Evolutionary conservation across 1,284 basidiomycete species (phyloP).

Genomic region (Polyporus tsugae): DNA sequence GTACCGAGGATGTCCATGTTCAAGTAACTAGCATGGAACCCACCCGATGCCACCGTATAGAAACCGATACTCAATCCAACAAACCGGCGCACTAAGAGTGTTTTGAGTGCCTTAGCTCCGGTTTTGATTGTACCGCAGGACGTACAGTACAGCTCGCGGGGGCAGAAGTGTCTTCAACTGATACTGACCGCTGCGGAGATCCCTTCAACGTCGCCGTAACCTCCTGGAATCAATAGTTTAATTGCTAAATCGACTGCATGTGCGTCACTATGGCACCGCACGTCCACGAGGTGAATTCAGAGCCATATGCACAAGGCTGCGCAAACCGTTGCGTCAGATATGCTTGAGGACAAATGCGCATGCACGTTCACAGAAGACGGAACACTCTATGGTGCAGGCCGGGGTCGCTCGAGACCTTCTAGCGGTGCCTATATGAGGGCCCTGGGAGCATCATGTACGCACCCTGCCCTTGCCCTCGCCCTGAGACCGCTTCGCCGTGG

Average conservation of each 20-base stretch:
- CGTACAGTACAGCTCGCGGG: not conserved
- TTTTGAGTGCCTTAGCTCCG: not conserved
- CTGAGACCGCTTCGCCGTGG: not conserved
- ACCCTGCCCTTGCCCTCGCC: not conserved
- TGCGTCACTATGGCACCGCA: not conserved
- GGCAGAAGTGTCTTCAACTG: not conserved
- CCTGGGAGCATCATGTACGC: not conserved
- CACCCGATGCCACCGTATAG: not conserved
- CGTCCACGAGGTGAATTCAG: not conserved
- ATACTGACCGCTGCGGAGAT: not conserved
- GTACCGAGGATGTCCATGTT: not conserved
- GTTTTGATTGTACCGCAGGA: not conserved
- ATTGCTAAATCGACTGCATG: not conserved
- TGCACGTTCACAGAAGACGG: not conserved
- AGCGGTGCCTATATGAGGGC: not conserved
- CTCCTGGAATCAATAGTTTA: slow-evolving; percentile 1
- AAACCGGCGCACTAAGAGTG: not conserved
- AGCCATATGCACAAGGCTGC: not conserved
- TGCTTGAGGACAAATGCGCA: not conserved
- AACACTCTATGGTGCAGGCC: not conserved
- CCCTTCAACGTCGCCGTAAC: not conserved
- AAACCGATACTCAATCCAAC: not conserved
- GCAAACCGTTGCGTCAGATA: not conserved
- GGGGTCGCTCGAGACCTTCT: not conserved
- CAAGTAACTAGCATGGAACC: not conserved